Base-by-base conservation (phyloP, 2,329 filamentous ascomycete species). In the Ceratocystis eucalypticola region DNA sequence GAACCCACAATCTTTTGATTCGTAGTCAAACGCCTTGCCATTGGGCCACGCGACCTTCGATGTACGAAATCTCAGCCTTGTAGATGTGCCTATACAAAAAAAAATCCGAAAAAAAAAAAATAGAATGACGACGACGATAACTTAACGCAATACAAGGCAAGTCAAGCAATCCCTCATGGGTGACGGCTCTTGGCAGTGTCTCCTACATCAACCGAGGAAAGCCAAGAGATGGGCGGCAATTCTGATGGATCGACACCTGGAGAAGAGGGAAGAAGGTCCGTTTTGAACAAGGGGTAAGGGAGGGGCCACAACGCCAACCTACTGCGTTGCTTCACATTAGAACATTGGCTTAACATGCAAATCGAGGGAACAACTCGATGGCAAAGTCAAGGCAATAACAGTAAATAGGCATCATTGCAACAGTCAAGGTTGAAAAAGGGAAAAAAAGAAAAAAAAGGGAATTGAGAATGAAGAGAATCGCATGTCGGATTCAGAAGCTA, bases 121-220 rank as follows among this genome's bases (percentile, higher is more conserved):
- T 28, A 55, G 8, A 30, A 55, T 7, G n/a, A 22, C 17, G 17
- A n/a, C 17, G 22, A 33, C 22, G 10, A 57, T 25, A 2, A 57
- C 53, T 33, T 20, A 8, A 25, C 48, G 48, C 22, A 53, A 59
- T 28, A n/a, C 55, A n/a, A 59, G 10, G 25, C 25, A 59, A 37
- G 12, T 20, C 55, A 59, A 37, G 17, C 22, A 53, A 15, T 59
- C 33, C 12, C 37, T 41, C 37, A 15, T 41, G 37, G 37, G 37
- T 59, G 55, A 59, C 55, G 55, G 55, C 25, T 59, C 55, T 59
- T 59, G 55, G 55, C 55, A 59, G 22, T 57, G 53, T 33, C 17
- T 57, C 28, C 28, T 5, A 33, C 53, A 5, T 4, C 28, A 59
- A 10, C 30, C 55, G 55, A 59, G 28, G 17, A 37, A 59, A 37